A percentile compares a stretch with the other conserved stretches of the same genome.
These are phyloP conservation scores for Haplosporangium sp. DNA, from an alignment of 371 early-diverging fungal species.

Conservation along the genomic window DNA sequence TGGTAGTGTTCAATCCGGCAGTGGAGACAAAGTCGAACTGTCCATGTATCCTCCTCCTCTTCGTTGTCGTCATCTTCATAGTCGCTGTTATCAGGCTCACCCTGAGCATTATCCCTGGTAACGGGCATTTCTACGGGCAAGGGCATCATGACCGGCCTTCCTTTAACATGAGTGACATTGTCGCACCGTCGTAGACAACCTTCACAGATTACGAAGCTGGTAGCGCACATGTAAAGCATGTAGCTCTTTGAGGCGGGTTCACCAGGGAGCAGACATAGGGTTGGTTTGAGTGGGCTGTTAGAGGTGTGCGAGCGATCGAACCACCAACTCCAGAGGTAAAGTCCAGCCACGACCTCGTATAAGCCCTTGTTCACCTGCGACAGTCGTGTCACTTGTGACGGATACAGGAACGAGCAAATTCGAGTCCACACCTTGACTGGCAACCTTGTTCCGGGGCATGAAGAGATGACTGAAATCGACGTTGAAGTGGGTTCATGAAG, in stretches of 20 bases:
- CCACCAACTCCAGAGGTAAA: conserved; percentile 6
- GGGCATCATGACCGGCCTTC: conserved; percentile 20
- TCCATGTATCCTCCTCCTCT: conserved; percentile 3
- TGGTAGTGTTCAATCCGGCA: conserved; percentile 11
- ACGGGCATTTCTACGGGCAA: conserved; percentile 2
- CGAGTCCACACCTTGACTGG: not conserved
- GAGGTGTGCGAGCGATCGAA: conserved; percentile 1
- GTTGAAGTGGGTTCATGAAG: not conserved
- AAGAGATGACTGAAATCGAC: not conserved
- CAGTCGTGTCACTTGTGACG: conserved; percentile 8
- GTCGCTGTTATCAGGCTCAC: not conserved
- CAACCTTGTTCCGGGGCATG: not conserved
- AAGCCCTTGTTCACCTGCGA: conserved; percentile 17
- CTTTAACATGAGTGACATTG: not conserved
- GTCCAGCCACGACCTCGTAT: conserved; percentile 10
- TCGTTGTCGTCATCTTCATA: not conserved
- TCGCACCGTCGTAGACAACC: conserved; percentile 6
- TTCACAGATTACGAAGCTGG: conserved; percentile 26
- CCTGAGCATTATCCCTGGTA: not conserved
- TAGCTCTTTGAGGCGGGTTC: conserved; percentile 15
- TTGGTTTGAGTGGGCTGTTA: not conserved
- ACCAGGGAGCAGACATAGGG: conserved; percentile 5
- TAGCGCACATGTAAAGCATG: conserved; percentile 24
- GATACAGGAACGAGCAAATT: not conserved
- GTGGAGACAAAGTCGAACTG: conserved; percentile 8